phyloP scores from a whole-genome alignment of 768 basidiomycete genomes.

The Coprinopsis marcescibilis region DNA sequence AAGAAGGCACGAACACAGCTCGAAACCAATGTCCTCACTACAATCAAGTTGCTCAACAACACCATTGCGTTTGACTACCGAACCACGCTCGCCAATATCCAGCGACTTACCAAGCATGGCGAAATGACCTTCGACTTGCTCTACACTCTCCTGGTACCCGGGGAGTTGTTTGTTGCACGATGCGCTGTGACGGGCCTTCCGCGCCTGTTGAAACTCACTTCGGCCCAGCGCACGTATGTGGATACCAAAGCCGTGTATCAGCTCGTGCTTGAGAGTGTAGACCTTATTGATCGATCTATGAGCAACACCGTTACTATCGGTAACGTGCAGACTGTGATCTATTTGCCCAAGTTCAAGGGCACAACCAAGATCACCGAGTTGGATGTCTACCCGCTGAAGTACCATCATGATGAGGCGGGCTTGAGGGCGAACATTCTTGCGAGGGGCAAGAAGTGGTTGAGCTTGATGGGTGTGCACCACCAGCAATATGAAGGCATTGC shows the following conservation, averaged over 20 bases:
- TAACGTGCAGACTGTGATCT: constrained; percentile 33
- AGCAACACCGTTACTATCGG: constrained; percentile 34
- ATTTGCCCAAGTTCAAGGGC: constrained; percentile 41
- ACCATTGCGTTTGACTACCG: constrained; percentile 47
- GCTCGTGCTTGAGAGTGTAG: constrained; percentile 45
- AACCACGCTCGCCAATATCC: constrained; percentile 39
- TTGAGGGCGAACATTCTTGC: constrained; percentile 33
- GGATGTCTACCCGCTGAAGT: constrained; percentile 48
- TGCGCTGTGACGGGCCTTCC: constrained; percentile 51
- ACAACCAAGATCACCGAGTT: constrained; percentile 44
- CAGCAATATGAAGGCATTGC: constrained; percentile 52
- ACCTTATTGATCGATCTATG: constrained; percentile 37
- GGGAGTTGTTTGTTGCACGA: constrained; percentile 41
- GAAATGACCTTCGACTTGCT: constrained; percentile 57
- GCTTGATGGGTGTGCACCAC: constrained; percentile 49
- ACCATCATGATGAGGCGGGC: constrained; percentile 39
- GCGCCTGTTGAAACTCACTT: constrained; percentile 41
- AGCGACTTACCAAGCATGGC: constrained; percentile 42
- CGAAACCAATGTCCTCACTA: constrained; percentile 37
- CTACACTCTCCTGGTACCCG: constrained; percentile 50
- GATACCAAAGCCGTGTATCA: constrained; percentile 36
- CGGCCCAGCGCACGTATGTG: constrained; percentile 29
- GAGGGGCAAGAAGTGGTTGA: constrained; percentile 55
- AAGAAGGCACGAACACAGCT: constrained; percentile 33
- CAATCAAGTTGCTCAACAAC: constrained; percentile 44